phyloP scores from a whole-genome alignment of 176 grass and related monocot genomes.

The Pontederia paniculata region DNA sequence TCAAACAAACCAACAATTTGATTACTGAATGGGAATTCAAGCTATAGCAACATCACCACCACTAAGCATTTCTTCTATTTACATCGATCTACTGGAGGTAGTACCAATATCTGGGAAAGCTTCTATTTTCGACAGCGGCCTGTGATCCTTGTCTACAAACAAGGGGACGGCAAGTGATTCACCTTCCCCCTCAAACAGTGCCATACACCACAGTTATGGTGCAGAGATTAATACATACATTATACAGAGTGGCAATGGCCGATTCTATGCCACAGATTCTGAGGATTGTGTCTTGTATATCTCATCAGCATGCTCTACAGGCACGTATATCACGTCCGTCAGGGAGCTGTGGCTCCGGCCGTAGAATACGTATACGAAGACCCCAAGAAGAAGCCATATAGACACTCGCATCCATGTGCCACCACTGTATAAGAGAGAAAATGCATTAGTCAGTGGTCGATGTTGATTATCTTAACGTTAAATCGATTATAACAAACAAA shows the following conservation, averaged over 20 bases:
- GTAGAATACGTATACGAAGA: slow-evolving; percentile 80
- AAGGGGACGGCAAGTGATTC: too few species aligned
- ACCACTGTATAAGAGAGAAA: slow-evolving; percentile 26
- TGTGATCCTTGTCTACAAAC: too few species aligned
- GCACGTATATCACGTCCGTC: slow-evolving; percentile 40
- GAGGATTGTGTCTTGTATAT: slow-evolving; percentile 41
- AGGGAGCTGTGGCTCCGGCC: slow-evolving; percentile 74
- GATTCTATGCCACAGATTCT: slow-evolving; percentile 20
- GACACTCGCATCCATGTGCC: slow-evolving; percentile 64
- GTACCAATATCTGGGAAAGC: too few species aligned
- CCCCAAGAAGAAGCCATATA: slow-evolving; percentile 72
- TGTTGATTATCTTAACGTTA: not conserved
- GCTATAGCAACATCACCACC: too few species aligned
- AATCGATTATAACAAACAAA: not conserved
- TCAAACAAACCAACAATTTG: too few species aligned
- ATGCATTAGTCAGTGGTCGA: not conserved
- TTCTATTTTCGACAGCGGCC: too few species aligned
- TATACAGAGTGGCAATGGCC: not conserved
- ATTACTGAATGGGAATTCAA: too few species aligned
- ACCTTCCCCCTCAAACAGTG: too few species aligned
- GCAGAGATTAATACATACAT: not conserved
- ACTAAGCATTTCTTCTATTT: too few species aligned
- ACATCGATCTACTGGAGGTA: too few species aligned
- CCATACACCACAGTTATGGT: too few species aligned
- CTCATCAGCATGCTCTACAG: slow-evolving; percentile 40